phyloP scores from a whole-genome alignment of 1,139 yeast genomes.

The Protomyces arabidopsidicola region DNA sequence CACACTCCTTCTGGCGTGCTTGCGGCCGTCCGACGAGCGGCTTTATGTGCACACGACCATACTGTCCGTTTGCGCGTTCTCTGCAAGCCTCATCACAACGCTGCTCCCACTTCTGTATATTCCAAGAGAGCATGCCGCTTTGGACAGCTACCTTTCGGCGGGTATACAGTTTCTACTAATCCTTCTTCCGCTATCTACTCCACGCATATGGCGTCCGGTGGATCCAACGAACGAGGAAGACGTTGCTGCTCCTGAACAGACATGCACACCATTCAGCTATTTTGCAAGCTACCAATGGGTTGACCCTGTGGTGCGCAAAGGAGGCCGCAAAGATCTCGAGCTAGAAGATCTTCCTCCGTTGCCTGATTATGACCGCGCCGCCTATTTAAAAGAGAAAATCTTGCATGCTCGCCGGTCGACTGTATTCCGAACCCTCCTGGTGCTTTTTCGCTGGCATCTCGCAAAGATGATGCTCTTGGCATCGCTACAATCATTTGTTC shows the following conservation, averaged over 20 bases:
- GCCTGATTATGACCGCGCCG: conserved; percentile 26
- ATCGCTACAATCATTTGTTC: neutral
- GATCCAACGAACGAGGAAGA: conserved; percentile 1
- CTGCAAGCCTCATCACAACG: neutral
- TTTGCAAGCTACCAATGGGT: conserved; percentile 12
- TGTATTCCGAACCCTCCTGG: conserved; percentile 2
- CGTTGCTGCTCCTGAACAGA: conserved; percentile 27
- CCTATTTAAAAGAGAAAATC: conserved; percentile 1
- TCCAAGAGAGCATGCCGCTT: neutral
- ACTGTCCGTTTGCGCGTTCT: neutral
- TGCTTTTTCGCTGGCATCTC: conserved; percentile 11
- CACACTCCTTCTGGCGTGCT: neutral
- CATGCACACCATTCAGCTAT: conserved; percentile 19
- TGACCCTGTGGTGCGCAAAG: conserved; percentile 8
- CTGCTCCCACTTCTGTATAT: neutral
- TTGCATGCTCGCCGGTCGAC: conserved; percentile 5
- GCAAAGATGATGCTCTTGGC: conserved; percentile 7
- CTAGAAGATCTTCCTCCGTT: conserved; percentile 23
- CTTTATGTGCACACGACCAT: neutral
- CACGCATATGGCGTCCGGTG: conserved; percentile 27
- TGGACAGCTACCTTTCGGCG: neutral
- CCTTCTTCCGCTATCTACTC: conserved; percentile 16
- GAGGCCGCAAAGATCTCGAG: conserved; percentile 7
- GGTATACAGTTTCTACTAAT: conserved; percentile 1
- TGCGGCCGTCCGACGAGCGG: neutral